Evolutionary conservation across 345 rosid genomes (phyloP), one percentile per base, ranked within the genome.

Genomic region (Lagerstroemia speciosa): DNA sequence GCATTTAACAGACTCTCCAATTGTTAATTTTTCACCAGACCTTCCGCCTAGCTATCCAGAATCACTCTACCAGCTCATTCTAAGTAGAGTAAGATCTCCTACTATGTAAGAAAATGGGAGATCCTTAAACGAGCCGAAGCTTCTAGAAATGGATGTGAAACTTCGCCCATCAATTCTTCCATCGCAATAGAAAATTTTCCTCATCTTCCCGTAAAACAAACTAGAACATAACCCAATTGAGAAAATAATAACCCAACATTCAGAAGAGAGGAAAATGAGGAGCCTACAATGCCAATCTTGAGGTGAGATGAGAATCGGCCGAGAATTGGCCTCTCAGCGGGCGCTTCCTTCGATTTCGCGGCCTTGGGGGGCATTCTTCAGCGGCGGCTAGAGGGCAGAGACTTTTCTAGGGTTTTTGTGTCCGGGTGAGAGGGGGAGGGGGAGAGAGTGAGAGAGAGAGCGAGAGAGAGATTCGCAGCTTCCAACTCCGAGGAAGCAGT

Each of bases 291-390:
- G 77, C 97, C 99, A 75, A 94, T 94, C 86, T 94, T 94, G 82
- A 94, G 99, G 69, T 94, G 99, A 73, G 99, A 94, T 29, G 99
- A 91, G 87, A 94, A 94, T 71, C 99, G 88, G 67, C 99, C 99
- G 15, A 94, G 96, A 62, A 91, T 87, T 19, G 99, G 95, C 38
- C 96, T 80, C 86, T 94, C 99, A 0, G 73, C 88, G 5, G 97
- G 97, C 10, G 87, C 97, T 64, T 94, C 99, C 65, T 94, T 94
- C 12, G 89, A 84, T 78, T 94, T 94, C 22, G 90, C 69, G 37
- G 96, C 82, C 83, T 94, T 94, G 0, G 97, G 99, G 60, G 99
- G 97, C 99, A 94, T 93, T 46, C 33, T 37, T 3, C n/a, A 40
- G n/a, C 0, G 58, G 55, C 0, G 58, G 55, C 67, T 45, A 57